These are phyloP conservation scores for Rhizophora mangle DNA, from an alignment of 345 rosid genomes.

Conservation along the genomic window DNA sequence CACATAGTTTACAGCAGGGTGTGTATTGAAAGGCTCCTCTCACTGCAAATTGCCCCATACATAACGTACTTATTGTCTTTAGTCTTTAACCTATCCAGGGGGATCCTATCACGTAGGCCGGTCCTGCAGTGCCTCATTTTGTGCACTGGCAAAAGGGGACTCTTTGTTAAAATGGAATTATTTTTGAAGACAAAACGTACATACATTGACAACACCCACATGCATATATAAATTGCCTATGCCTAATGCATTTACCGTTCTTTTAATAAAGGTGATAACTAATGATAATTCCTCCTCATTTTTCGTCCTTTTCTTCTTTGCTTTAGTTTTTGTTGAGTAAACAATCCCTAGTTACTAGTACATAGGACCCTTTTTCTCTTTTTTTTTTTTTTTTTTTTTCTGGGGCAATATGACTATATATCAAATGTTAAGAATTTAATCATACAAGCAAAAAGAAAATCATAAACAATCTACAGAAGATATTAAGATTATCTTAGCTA, in stretches of 20 bases:
- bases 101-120: neutral
- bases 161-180: conserved; percentile 24
- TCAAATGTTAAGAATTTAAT: no score
- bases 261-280: neutral
- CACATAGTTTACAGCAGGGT: neutral
- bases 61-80: conserved; percentile 8
- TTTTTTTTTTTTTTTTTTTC: no score
- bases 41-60: conserved; percentile 4
- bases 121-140: conserved; percentile 7
- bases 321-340: no score
- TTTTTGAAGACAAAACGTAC: conserved; percentile 15
- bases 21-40: conserved; percentile 12
- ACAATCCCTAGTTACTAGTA: no score
- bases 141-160: neutral
- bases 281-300: neutral
- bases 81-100: neutral
- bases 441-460: no score
- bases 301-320: neutral
- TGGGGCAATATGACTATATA: no score
- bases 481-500: no score
- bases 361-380: no score
- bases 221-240: conserved; percentile 12
- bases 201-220: conserved; percentile 23
- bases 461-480: no score
- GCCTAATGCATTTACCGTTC: conserved; percentile 12